phyloP scores from a whole-genome alignment of 2,329 filamentous ascomycete species.

The Ophiostoma tasmaniense region DNA sequence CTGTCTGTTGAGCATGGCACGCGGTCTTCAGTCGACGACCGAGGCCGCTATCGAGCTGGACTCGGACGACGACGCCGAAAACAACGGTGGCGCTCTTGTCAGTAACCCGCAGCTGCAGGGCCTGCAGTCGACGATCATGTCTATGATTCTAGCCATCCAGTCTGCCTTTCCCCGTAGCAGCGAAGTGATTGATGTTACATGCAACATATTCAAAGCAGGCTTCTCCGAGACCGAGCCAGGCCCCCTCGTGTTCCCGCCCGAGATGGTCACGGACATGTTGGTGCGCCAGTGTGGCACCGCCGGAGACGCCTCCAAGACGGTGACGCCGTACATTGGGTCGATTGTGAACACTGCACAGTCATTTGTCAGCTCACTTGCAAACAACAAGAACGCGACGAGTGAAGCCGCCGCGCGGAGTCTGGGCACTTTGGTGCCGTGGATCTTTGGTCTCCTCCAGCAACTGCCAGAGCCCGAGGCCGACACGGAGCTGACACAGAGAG shows the following conservation, averaged over 20 bases:
- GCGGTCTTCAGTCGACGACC: constrained; percentile 59
- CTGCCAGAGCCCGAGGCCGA: constrained; percentile 58
- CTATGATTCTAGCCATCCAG: constrained; percentile 40
- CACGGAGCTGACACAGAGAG: constrained; percentile 62
- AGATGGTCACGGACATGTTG: constrained; percentile 59
- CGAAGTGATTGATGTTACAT: constrained; percentile 64
- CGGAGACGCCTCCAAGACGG: constrained; percentile 24
- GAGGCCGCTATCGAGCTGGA: constrained; percentile 51
- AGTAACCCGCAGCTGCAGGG: constrained; percentile 23
- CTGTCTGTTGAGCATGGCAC: constrained; percentile 62
- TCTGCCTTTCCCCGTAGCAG: constrained; percentile 47
- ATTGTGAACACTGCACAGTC: constrained; percentile 65
- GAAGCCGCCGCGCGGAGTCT: constrained; percentile 40
- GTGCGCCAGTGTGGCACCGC: constrained; percentile 38
- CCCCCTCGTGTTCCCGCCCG: constrained; percentile 65
- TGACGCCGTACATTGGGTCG: constrained; percentile 58
- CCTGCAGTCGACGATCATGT: constrained; percentile 41
- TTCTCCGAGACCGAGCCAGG: constrained; percentile 67
- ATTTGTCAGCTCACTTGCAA: constrained; percentile 54
- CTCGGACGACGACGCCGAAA: constrained; percentile 40
- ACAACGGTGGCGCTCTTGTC: background rate
- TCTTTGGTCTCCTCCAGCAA: constrained; percentile 51
- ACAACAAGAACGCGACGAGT: constrained; percentile 29
- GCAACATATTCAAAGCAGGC: constrained; percentile 61
- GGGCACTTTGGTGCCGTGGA: constrained; percentile 49